Base-by-base conservation (phyloP, 169 alveolate genomes). In the Amoebophrya sp. region DNA sequence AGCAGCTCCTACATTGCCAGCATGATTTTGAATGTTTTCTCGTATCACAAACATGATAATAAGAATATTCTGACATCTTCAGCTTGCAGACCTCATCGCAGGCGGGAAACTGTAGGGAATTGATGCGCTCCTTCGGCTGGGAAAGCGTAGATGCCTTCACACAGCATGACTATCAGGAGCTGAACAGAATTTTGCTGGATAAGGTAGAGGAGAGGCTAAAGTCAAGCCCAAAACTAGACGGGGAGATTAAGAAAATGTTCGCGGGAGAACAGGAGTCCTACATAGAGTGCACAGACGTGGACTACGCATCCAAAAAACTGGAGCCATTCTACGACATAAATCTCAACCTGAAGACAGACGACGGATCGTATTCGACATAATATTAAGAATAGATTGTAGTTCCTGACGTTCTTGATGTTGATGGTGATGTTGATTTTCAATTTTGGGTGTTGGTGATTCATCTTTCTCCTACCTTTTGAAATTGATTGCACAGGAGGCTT, bases 71-170 rank as follows among this genome's bases (percentile, higher is more conserved):
- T 12, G n/a, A 3, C 0, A 89, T 89, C 24, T 89, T 41, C 34
- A 0, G 14, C 0, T 53, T 18, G 39, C 39, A 33, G 26, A 24
- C 78, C 0, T 18, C 26, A 29, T 0, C 26, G 36, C 78, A 92
- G 90, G 91, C 93, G 39, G 92, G 89, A 41, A 95, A 96, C 40
- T 95, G 98, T 93, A 94, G 95, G 92, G 98, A 97, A 94, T 94
- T 97, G 91, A 95, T 97, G 94, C 95, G 96, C 91, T 96, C 99
- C 2, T 98, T 98, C 94, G 99, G 99, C 0, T 98, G 99, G 99
- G 98, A 97, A 78, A 95, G 98, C 33, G 96, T 97, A 40, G 99
- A 98, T 93, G 98, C 98, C 90, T 97, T 97, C 95, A 97, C 99
- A 14, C 99, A 98, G 94, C 99, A 98, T 93, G 99, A 98, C 92